Base-by-base conservation (phyloP, 306 rosid species). In the Acacia melanoxylon region DNA sequence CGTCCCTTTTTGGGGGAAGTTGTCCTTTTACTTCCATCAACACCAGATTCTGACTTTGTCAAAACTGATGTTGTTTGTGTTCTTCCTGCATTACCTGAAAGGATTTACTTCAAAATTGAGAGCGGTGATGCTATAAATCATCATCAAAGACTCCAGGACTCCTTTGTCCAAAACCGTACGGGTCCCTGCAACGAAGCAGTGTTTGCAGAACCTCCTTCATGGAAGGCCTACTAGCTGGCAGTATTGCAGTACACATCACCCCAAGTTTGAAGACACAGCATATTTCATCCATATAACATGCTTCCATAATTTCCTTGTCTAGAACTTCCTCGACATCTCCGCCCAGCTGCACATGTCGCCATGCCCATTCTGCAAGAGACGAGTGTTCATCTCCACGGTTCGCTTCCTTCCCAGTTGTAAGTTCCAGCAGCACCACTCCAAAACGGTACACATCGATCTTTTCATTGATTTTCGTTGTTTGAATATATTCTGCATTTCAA, bases 231-330 rank as follows among this genome's bases (percentile, higher is more conserved):
- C 8, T 22, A 49, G 82, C 42, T 6, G 99, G 96, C 66, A 76
- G 79, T 45, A 45, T 24, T 66, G 77, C 54, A 0, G 97, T 92
- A 56, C 99, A 95, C 67, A 67, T 54, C 42, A 92, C 61, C 8
- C 98, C 99, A 2, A 95, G 90, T 81, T 68, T 81, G 85, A 93
- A 93, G 29, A 91, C 88, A 31, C 82, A 24, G 46, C 89, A 71
- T 87, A 95, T 95, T 79, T 86, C 89, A 49, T 83, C 87, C 71
- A 87, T 19, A 83, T 88, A 79, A 25, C 78, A 42, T 8, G 86
- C 73, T 44, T 91, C 89, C 74, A 74, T 86, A 46, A 88, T 65
- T 35, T 81, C 88, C 72, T 86, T 74, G 67, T 91, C 95, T 79
- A 91, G 74, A 17, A 78, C 88, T 2, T 88, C 86, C 0, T 25